Evolutionary conservation across 2,329 filamentous ascomycete species (phyloP).

Genomic region (Botrytis deweyae): DNA sequence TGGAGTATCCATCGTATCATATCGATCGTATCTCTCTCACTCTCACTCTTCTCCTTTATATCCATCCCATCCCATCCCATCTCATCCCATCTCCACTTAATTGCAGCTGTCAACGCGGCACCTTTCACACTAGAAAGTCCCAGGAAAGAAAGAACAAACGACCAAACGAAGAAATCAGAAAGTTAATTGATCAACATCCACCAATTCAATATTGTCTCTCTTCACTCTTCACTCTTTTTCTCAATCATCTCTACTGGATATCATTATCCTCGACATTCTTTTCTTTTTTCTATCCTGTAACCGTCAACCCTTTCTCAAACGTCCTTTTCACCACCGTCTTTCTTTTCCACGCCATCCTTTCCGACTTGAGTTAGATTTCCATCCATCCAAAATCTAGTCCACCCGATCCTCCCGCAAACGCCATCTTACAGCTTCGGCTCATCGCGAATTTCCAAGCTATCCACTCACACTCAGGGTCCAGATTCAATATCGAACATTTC

Average conservation of each 20-base stretch:
- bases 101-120: slow-evolving; percentile 4
- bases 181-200: background rate
- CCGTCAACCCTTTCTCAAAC: too few relatives aligned
- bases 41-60: background rate
- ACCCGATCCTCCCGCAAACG: background rate
- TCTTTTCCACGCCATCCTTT: background rate
- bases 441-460: background rate
- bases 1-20: background rate
- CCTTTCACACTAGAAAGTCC: background rate
- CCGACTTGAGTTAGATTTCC: background rate
- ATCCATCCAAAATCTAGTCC: background rate
- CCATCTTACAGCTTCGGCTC: background rate
- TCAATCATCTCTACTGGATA: background rate
- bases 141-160: background rate
- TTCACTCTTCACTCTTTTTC: background rate
- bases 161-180: background rate
- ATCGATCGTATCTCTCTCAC: background rate
- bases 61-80: background rate
- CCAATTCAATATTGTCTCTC: background rate
- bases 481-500: background rate
- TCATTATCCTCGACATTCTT: background rate
- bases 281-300: background rate
- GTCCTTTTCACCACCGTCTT: too few relatives aligned
- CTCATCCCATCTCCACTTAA: background rate
- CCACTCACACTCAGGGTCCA: background rate